Conservation (phyloP, 2,329 filamentous ascomycete genomes). For the Grosmannia clavigera region DNA sequence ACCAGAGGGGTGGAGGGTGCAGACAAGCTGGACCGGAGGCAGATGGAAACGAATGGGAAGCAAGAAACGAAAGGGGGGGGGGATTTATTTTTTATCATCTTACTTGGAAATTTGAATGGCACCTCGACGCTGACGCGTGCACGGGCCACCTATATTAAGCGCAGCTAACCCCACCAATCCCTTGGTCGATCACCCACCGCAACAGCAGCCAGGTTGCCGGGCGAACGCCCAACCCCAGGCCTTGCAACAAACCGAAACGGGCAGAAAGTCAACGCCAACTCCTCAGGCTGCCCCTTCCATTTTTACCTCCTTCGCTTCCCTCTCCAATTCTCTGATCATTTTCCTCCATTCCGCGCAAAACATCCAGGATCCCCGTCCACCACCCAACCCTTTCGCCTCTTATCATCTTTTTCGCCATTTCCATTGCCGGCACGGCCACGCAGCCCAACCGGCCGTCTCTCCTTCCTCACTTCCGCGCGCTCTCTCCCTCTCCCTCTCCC, state of each 20-base stretch:
- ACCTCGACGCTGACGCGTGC: too few relatives aligned
- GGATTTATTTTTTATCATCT: too few relatives aligned
- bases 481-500: not conserved
- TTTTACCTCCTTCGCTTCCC: not conserved
- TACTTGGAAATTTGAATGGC: too few relatives aligned
- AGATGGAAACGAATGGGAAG: too few relatives aligned
- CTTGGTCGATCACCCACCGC: conserved; percentile 4
- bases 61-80: too few relatives aligned
- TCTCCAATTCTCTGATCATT: not conserved
- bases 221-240: conserved; percentile 5
- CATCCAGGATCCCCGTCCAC: not conserved
- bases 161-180: too few relatives aligned
- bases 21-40: too few relatives aligned
- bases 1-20: not conserved
- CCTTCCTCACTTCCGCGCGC: too few relatives aligned
- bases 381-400: too few relatives aligned
- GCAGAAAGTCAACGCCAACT: conserved; percentile 10
- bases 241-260: conserved; percentile 8
- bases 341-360: not conserved
- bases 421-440: too few relatives aligned
- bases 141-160: too few relatives aligned
- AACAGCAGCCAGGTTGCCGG: conserved; percentile 8
- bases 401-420: not conserved
- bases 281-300: not conserved
- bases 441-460: not conserved